Evolutionary conservation across 23 red algal species (phyloP), one percentile per base, ranked within the genome.

Genomic region (Rhodosorus marinus): DNA sequence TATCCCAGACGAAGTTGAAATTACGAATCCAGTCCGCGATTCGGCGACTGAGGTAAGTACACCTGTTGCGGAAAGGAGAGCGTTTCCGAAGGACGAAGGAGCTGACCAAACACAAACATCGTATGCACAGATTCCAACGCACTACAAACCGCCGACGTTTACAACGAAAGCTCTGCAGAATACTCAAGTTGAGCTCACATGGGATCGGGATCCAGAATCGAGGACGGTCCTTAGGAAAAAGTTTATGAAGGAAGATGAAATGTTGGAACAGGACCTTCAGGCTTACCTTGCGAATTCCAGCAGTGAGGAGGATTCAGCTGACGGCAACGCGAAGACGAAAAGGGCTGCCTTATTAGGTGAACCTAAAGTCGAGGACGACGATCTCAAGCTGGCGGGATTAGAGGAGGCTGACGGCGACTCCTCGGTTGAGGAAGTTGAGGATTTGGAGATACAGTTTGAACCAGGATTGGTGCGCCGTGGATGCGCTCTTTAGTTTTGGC

Each of bases 131-230:
- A n/a, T n/a, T n/a, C n/a, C n/a, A n/a, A n/a, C n/a, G n/a, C n/a
- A 77, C 7, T 84, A 98, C 34, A 43, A 31, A 17, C 90, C 90
- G 3, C 52, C 51, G 0, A 30, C 57, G 0, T 51, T 98, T 26
- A 31, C 38, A 15, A 64, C 72, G 7, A 64, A 65, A 14, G 59
- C 90, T 6, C 53, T 98, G 5, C 68, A 80, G 20, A 76, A 79
- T 29, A 67, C 55, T 0, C 20, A 20, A 8, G 90, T 80, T n/a
- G 72, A 79, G 25, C 46, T 98, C 31, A 62, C 70, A 8, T 98
- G 90, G 90, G 90, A 98, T 69, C 74, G 57, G 0, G 90, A 84
- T 45, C 79, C 80, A 29, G 75, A 66, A 17, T 45, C 61, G 46
- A 57, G 90, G 8, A 31, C 68, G 11, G 49, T 55, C n/a, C 63